phyloP scores from a whole-genome alignment of 2,329 filamentous ascomycete genomes.

The Neonectria punicea region DNA sequence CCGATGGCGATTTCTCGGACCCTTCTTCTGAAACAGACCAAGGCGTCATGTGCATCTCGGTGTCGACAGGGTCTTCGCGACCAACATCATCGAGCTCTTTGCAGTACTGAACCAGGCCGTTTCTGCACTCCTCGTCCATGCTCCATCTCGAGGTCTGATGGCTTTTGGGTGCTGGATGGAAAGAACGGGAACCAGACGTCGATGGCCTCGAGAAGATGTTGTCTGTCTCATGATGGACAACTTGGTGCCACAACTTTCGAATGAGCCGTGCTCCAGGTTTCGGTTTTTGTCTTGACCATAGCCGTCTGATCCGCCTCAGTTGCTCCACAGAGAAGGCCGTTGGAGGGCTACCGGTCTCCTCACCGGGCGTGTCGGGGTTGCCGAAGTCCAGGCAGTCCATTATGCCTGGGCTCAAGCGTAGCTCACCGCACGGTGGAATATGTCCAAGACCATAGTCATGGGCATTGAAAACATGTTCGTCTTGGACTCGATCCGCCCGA shows the following conservation, averaged over 20 bases:
- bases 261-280: neutral
- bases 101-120: conserved; percentile 12
- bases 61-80: neutral
- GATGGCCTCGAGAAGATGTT: conserved; percentile 10
- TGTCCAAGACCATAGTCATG: neutral
- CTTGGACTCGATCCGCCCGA: neutral
- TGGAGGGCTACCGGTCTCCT: neutral
- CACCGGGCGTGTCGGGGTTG: neutral
- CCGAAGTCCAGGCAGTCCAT: neutral
- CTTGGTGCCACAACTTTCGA: neutral
- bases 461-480: neutral
- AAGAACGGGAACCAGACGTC: neutral
- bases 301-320: conserved; percentile 1
- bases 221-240: conserved; percentile 14
- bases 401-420: neutral
- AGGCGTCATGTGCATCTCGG: neutral
- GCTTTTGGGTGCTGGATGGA: no score
- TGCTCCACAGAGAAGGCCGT: conserved; percentile 7
- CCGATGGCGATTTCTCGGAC: neutral
- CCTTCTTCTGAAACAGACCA: neutral
- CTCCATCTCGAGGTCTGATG: neutral
- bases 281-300: conserved; percentile 18
- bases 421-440: neutral
- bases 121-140: conserved; percentile 10
- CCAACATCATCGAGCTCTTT: conserved; percentile 5